Conservation (phyloP, 495 filamentous ascomycete genomes). For the Zalerion maritima region DNA sequence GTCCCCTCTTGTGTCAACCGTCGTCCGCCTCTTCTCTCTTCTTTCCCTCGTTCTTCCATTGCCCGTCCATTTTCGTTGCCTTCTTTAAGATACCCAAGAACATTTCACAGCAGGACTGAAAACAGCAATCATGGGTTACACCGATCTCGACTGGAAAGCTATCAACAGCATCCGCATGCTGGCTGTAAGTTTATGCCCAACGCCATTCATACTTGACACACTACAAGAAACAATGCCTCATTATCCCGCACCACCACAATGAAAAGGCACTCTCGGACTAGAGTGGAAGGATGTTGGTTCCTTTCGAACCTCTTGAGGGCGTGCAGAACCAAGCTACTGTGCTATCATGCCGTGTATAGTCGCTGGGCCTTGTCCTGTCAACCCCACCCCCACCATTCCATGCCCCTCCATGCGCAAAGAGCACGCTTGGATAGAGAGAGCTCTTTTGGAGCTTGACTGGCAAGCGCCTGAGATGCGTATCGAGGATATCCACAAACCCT, state of each 20-base stretch:
- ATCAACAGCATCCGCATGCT: slow-evolving; percentile 97
- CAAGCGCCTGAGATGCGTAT: too few species aligned
- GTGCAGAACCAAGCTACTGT: slow-evolving; percentile 3
- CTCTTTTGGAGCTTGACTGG: slow-evolving; percentile 11
- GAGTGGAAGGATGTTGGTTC: slow-evolving; percentile 6
- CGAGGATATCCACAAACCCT: too few species aligned
- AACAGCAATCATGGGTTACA: slow-evolving; percentile 69
- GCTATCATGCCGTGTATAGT: too few species aligned
- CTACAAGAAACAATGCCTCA: slow-evolving; percentile 1
- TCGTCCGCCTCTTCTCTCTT: too few species aligned
- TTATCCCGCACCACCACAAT: not conserved
- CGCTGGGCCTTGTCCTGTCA: not conserved
- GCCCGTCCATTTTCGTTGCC: too few species aligned
- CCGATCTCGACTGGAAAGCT: slow-evolving; percentile 69
- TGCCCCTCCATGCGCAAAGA: slow-evolving; percentile 8
- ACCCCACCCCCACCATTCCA: slow-evolving; percentile 2
- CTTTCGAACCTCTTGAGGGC: slow-evolving; percentile 1
- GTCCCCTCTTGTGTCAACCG: too few species aligned
- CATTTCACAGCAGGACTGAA: too few species aligned
- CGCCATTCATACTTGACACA: slow-evolving; percentile 8
- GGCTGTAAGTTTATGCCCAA: slow-evolving; percentile 60
- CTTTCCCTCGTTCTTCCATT: too few species aligned
- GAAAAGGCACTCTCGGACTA: slow-evolving; percentile 10
- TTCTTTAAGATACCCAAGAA: too few species aligned
- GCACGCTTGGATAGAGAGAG: slow-evolving; percentile 3